Evolutionary conservation across 352 stramenopile genomes (phyloP).

Genomic region (Plasmopara viticola): DNA sequence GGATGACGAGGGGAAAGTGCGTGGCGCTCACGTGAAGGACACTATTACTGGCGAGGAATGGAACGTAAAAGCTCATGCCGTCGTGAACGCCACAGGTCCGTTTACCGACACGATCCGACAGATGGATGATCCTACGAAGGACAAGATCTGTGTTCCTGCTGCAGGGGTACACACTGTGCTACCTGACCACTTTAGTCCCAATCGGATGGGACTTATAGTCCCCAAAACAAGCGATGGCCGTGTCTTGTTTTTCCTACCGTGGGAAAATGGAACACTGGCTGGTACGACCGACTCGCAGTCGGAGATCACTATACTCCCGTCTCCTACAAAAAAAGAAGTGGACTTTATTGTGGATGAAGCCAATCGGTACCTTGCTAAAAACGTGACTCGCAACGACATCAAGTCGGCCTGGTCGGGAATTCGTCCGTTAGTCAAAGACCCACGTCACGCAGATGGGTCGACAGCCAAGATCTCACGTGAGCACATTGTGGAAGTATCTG

Average conservation of each 20-base stretch:
- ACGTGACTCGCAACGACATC: constrained; percentile 88
- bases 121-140: constrained; percentile 88
- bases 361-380: constrained; percentile 87
- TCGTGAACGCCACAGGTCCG: constrained; percentile 93
- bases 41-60: constrained; percentile 85
- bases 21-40: constrained; percentile 87
- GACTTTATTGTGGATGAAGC: constrained; percentile 93
- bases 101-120: constrained; percentile 89
- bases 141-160: constrained; percentile 90
- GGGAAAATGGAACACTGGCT: constrained; percentile 90
- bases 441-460: constrained; percentile 67
- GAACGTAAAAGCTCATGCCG: constrained; percentile 81
- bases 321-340: constrained; percentile 87
- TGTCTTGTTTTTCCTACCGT: constrained; percentile 94
- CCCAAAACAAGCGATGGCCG: constrained; percentile 93
- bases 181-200: constrained; percentile 92
- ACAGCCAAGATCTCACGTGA: constrained; percentile 90
- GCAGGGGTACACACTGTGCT: constrained; percentile 94
- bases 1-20: constrained; percentile 78
- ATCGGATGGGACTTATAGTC: constrained; percentile 94
- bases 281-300: constrained; percentile 92
- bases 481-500: constrained; percentile 90
- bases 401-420: constrained; percentile 95
- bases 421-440: constrained; percentile 90
- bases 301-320: constrained; percentile 93